Conservation (phyloP, 78 protist genomes). For the Chrysochromulina parva region DNA sequence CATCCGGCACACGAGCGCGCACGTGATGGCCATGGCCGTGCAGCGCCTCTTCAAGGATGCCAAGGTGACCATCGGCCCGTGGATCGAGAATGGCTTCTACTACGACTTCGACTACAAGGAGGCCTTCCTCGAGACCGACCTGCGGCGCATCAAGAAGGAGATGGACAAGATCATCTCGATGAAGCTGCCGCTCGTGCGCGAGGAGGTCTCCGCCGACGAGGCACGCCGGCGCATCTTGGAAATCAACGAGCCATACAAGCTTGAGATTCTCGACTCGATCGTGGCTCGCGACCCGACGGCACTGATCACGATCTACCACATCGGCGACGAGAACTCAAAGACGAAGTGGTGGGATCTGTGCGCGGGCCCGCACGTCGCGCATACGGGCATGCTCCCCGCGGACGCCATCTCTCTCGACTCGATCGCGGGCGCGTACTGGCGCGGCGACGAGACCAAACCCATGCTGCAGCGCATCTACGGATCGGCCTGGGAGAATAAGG, state of each 20-base stretch:
- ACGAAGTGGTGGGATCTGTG: constrained; percentile 55
- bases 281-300: background rate
- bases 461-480: constrained; percentile 56
- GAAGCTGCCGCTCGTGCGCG: constrained; percentile 23
- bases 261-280: constrained; percentile 47
- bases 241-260: constrained; percentile 47
- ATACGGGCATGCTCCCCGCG: background rate
- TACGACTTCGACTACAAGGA: constrained; percentile 36
- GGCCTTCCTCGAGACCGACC: constrained; percentile 27
- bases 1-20: constrained; percentile 44
- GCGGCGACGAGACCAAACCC: constrained; percentile 48
- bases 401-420: background rate
- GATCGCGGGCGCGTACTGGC: constrained; percentile 58
- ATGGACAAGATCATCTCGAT: constrained; percentile 21
- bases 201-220: constrained; percentile 43
- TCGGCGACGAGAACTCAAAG: constrained; percentile 18
- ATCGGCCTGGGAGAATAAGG: constrained; percentile 49
- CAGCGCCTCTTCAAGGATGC: constrained; percentile 27
- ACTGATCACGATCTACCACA: constrained; percentile 50
- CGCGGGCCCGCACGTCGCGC: constrained; percentile 58
- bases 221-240: constrained; percentile 16
- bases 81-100: constrained; percentile 63
- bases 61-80: constrained; percentile 53
- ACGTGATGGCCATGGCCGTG: constrained; percentile 57
- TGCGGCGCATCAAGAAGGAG: constrained; percentile 44